Base-by-base conservation (phyloP, 225 moss, liverwort and hornwort species). In the Rhytidiadelphus loreus region DNA sequence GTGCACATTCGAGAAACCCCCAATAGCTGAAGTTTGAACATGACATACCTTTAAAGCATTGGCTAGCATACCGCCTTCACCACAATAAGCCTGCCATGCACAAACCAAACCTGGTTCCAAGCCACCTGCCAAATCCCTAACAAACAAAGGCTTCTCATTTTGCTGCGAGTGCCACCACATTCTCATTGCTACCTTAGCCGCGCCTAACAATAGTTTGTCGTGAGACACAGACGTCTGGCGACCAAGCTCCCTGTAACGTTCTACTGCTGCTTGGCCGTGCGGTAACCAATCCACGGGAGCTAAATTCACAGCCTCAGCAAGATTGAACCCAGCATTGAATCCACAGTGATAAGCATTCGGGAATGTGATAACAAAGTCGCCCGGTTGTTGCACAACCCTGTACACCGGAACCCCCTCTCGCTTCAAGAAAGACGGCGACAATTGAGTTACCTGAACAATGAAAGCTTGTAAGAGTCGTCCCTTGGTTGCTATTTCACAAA, bases 271-370 rank as follows among this genome's bases (percentile, higher is more conserved):
- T 93, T 98, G 98, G 83, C 98, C 98, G 87, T 98, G 97, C 58
- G 97, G 96, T 88, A 98, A 92, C 98, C 98, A 98, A 87, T 98
- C 98, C 79, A 97, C 96, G 20, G 98, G 98, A 37, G 98, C 98
- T 87, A 98, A 91, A 89, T 98, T 98, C 43, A 98, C 98, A 87
- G 98, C 98, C 90, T 98, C 98, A 25, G 98, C 98, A 83, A 97
- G 96, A 90, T 98, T 97, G 91, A 96, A 97, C 30, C 98, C 98
- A 65, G 97, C 94, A 86, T 98, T 98, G 87, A 98, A 98, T 75
- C 98, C 98, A 28, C 96, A 96, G 82, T 98, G 98, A 88, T 97
- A 98, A 39, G 98, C 97, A 86, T 97, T 93, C 50, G 98, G 98
- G 88, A 98, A 96, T 41, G 98, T 98, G 87, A 98, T 96, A 77